phyloP scores from a whole-genome alignment of 176 grass and related monocot genomes.

The Aechmea fasciata region DNA sequence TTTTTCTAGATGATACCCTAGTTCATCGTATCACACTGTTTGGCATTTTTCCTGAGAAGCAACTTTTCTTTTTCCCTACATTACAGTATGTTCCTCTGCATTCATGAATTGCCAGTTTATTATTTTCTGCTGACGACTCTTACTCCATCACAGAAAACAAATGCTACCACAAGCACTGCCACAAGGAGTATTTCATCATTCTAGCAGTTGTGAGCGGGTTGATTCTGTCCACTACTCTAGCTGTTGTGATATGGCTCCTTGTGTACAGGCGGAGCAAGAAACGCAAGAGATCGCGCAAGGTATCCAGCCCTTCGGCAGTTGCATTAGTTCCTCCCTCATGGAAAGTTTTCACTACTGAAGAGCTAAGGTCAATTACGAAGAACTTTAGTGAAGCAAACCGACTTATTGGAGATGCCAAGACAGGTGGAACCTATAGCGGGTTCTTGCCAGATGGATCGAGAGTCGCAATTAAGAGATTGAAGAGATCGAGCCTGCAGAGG shows the following conservation, averaged over 20 bases:
- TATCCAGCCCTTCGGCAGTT: conserved; percentile 48
- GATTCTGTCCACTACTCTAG: conserved; percentile 63
- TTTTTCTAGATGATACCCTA: not conserved
- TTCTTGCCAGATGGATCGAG: conserved; percentile 72
- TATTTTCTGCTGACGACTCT: not conserved
- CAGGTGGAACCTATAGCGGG: conserved; percentile 84
- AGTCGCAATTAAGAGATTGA: conserved; percentile 87
- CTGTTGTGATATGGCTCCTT: conserved; percentile 82
- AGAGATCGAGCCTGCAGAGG: conserved; percentile 86
- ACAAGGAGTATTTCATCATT: conserved; percentile 73
- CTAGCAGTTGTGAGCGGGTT: conserved; percentile 70
- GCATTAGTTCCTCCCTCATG: conserved; percentile 69
- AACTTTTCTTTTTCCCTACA: too few relatives aligned
- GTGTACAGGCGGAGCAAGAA: conserved; percentile 79
- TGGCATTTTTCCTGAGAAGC: too few relatives aligned
- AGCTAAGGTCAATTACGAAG: conserved; percentile 86
- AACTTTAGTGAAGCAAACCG: conserved; percentile 96
- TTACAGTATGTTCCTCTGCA: too few relatives aligned
- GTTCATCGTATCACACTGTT: not conserved
- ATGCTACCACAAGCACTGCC: conserved; percentile 48
- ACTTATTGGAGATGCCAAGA: conserved; percentile 93
- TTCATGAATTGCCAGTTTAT: not conserved
- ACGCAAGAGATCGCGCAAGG: conserved; percentile 69
- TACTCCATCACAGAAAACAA: conserved; percentile 29
- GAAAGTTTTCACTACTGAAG: conserved; percentile 86